Conservation (phyloP, 148 eudicot genomes). For the Rhododendron ovatum region DNA sequence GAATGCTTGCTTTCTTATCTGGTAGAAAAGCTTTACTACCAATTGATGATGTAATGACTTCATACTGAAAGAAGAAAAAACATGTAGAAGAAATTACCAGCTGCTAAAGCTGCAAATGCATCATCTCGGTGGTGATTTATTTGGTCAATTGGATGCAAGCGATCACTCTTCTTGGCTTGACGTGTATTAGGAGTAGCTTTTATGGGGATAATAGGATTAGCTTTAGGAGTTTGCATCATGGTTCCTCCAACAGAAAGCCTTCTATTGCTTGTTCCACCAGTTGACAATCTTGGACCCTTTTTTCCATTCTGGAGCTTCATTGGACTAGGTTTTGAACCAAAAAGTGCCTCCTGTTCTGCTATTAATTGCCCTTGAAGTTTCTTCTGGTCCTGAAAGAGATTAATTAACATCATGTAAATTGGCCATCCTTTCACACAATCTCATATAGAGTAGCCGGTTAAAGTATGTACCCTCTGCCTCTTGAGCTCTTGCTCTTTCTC, state of each 20-base stretch:
- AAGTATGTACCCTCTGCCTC: constrained; percentile 65
- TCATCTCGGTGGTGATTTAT: constrained; percentile 34
- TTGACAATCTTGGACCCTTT: constrained; percentile 56
- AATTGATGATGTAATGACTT: neutral
- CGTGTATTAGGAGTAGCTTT: constrained; percentile 73
- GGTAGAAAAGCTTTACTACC: neutral
- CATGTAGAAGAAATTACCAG: constrained; percentile 39
- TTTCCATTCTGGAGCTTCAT: constrained; percentile 65
- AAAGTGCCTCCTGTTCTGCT: constrained; percentile 75
- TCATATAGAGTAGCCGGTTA: neutral
- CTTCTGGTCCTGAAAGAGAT: constrained; percentile 75
- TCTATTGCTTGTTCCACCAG: constrained; percentile 55
- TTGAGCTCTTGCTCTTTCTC: constrained; percentile 81
- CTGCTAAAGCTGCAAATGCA: constrained; percentile 36
- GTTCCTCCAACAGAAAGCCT: constrained; percentile 59
- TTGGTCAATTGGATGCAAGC: constrained; percentile 26
- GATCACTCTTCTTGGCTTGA: constrained; percentile 45
- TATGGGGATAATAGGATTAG: constrained; percentile 36
- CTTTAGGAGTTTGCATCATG: constrained; percentile 53
- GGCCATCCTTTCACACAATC: neutral
- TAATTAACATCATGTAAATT: neutral
- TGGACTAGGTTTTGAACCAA: constrained; percentile 90
- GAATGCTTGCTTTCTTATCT: neutral
- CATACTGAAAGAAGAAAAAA: neutral
- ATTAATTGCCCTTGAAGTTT: constrained; percentile 81